A percentile compares a stretch with the other conserved stretches of the same genome.
Evolutionary conservation across 176 grass and related monocot species (phyloP).

Genomic region (Carex pumila): DNA sequence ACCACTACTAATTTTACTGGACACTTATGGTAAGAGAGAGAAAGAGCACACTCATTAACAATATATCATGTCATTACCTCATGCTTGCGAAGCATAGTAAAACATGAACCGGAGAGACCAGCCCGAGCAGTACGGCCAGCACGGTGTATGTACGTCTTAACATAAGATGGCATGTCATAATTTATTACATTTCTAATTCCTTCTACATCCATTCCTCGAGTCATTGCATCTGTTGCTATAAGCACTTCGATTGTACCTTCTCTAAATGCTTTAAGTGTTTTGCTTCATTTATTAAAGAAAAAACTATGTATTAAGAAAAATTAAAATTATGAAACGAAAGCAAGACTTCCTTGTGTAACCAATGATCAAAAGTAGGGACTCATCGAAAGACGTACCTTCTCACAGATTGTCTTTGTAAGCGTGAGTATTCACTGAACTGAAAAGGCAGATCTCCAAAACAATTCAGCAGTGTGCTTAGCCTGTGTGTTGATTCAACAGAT

Average conservation of each 20-base stretch:
- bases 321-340: not conserved
- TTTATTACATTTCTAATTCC: slow-evolving; percentile 86
- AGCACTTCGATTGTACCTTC: slow-evolving; percentile 79
- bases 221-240: slow-evolving; percentile 92
- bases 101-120: slow-evolving; percentile 71
- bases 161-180: slow-evolving; percentile 83
- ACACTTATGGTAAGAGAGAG: not conserved
- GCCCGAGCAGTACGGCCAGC: slow-evolving; percentile 85
- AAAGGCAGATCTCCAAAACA: slow-evolving; percentile 77
- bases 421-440: slow-evolving; percentile 87
- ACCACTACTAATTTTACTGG: not conserved
- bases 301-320: not conserved
- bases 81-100: slow-evolving; percentile 81
- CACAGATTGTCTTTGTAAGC: slow-evolving; percentile 67
- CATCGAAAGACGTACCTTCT: slow-evolving; percentile 48
- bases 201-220: slow-evolving; percentile 94
- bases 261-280: slow-evolving; percentile 77
- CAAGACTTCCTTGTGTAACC: not conserved
- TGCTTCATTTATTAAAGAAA: slow-evolving; percentile 37
- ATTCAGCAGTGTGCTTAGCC: slow-evolving; percentile 66
- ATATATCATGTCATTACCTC: slow-evolving; percentile 44
- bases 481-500: slow-evolving; percentile 87
- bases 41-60: slow-evolving; percentile 9
- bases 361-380: not conserved
- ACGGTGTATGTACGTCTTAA: slow-evolving; percentile 82